Evolutionary conservation across 495 filamentous ascomycete genomes (phyloP), one percentile per base, ranked within the genome.

Genomic region (Neurospora sp.): DNA sequence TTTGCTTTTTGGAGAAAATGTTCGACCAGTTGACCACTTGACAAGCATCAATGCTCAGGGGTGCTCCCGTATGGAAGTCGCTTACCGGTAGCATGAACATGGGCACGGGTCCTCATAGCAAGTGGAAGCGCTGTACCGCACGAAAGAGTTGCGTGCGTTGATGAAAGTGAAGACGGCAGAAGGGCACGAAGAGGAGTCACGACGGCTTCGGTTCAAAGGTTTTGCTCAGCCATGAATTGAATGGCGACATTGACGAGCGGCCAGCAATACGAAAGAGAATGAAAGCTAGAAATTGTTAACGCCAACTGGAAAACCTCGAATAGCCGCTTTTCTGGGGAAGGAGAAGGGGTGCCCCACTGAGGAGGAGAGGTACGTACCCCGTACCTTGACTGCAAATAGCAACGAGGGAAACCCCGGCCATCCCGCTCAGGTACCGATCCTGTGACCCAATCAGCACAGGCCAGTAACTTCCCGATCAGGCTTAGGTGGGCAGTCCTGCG

Each of bases 391-490:
- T 70, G 27, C 73, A 70, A 76, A 71, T 75, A 44, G 72, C 54
- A 70, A 71, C 31, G 46, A 48, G 27, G 71, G 39, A 71, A 23
- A 39, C 69, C 59, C 44, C 48, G 75, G 74, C 71, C 75, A 72
- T 71, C 42, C 42, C 70, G 69, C 77, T 78, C 77, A 81, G 80
- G 79, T 77, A 81, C 80, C 69, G 72, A 41, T 71, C 77, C 70
- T 74, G 78, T 79, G 79, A 81, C 77, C 79, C 77, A 81, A 79
- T 79, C 76, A 81, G 76, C 78, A 75, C 78, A 72, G 72, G 44
- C 71, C 39, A 11, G 23, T 12, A 75, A 35, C 72, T 79, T 54
- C 79, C 77, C 72, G 66, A 79, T 76, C 70, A 72, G 74, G 78
- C 69, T 75, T 81, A 80, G 75, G 10, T n/a, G 23, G 38, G 39